Evolutionary conservation across 2,329 filamentous ascomycete species (phyloP).

Genomic region (Ophiostoma angusticollis): DNA sequence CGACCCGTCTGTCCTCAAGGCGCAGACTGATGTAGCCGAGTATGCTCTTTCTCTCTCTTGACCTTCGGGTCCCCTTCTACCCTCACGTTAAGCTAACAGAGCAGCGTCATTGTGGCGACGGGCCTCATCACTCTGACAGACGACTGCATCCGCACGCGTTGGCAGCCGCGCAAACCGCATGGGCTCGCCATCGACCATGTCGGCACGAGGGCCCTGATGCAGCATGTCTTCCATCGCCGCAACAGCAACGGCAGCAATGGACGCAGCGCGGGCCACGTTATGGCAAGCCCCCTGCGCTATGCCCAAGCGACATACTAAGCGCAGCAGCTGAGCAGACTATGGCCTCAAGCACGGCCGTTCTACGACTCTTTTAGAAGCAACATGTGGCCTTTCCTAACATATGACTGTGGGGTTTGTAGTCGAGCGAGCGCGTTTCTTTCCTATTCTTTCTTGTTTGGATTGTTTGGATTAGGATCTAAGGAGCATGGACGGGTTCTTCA

Average conservation of each 20-base stretch:
- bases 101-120: slow-evolving; percentile 76
- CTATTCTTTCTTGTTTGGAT: too few species aligned
- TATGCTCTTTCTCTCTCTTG: slow-evolving; percentile 29
- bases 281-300: slow-evolving; percentile 15
- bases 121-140: slow-evolving; percentile 81
- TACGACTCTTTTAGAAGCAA: too few species aligned
- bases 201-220: slow-evolving; percentile 23
- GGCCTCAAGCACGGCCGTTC: too few species aligned
- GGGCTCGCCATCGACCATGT: slow-evolving; percentile 26
- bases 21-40: slow-evolving; percentile 74
- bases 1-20: slow-evolving; percentile 55
- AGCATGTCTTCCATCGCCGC: slow-evolving; percentile 23
- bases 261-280: slow-evolving; percentile 5
- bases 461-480: too few species aligned
- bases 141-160: slow-evolving; percentile 74
- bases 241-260: slow-evolving; percentile 17
- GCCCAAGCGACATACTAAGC: slow-evolving; percentile 14
- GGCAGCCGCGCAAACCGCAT: slow-evolving; percentile 40
- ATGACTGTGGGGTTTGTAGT: too few species aligned
- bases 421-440: too few species aligned
- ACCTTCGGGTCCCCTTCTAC: not conserved
- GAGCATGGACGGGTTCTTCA: too few species aligned
- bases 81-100: slow-evolving; percentile 15
- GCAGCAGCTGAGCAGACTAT: not conserved
- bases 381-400: too few species aligned